A percentile compares a stretch with the other conserved stretches of the same genome.
These are phyloP conservation scores for Capsicum rhomboideum DNA, from an alignment of 257 asterid genomes.

Conservation along the genomic window DNA sequence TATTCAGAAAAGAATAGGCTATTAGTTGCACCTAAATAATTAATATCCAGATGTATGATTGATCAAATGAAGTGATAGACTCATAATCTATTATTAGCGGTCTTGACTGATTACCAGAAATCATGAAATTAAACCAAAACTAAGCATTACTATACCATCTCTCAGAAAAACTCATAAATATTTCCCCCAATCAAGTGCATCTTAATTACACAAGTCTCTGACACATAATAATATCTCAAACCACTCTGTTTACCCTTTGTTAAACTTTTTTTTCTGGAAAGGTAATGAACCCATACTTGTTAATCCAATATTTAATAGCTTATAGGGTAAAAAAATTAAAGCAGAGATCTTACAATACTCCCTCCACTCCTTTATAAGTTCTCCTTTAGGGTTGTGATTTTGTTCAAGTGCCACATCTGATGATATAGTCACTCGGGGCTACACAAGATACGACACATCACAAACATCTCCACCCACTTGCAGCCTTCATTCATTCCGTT, in stretches of 20 bases:
- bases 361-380: no score
- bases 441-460: no score
- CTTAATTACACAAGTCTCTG: neutral
- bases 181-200: neutral
- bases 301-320: neutral
- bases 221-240: neutral
- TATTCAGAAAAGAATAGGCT: neutral
- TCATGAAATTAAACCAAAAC: neutral
- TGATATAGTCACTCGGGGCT: no score
- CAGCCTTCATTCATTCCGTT: no score
- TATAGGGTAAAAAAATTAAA: neutral
- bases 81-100: neutral
- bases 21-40: neutral
- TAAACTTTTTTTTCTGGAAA: neutral
- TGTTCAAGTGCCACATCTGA: no score
- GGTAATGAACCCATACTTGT: no score
- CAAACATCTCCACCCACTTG: no score
- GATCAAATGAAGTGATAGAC: neutral
- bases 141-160: neutral
- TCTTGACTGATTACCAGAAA: neutral
- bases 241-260: neutral
- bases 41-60: neutral
- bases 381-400: no score
- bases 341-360: neutral
- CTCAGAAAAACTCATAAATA: neutral